Percentiles rank a stretch among this genome's conserved stretches.
Evolutionary conservation across 768 basidiomycete genomes (phyloP).

Genomic region (Rhizopogon salebrosus): DNA sequence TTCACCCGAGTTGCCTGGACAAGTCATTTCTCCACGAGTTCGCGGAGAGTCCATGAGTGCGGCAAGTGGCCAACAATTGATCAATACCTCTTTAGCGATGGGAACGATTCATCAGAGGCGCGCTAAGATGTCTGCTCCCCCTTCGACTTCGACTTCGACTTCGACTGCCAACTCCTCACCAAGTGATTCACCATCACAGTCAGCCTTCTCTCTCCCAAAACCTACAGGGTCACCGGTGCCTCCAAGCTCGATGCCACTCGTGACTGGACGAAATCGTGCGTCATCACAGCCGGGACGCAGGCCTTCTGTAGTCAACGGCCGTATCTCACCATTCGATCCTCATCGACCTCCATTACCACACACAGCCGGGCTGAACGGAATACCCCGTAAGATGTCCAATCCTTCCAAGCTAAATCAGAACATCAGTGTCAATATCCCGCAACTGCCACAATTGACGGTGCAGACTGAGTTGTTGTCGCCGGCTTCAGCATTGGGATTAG

Average conservation of each 20-base stretch:
- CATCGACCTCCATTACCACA: conserved; percentile 50
- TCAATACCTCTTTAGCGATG: conserved; percentile 54
- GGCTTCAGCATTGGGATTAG: conserved; percentile 30
- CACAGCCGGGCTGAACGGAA: conserved; percentile 31
- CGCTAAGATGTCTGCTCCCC: conserved; percentile 59
- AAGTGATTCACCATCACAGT: conserved; percentile 33
- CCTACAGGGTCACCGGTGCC: conserved; percentile 35
- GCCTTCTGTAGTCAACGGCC: conserved; percentile 51
- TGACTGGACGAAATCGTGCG: conserved; percentile 53
- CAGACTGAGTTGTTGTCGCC: conserved; percentile 48
- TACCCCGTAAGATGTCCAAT: conserved; percentile 54
- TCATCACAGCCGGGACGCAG: conserved; percentile 75
- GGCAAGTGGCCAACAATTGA: conserved; percentile 33
- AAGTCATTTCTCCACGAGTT: conserved; percentile 41
- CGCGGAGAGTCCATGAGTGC: conserved; percentile 49
- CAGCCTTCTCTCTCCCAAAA: conserved; percentile 28
- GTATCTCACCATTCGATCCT: conserved; percentile 45
- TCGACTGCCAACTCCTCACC: conserved; percentile 26
- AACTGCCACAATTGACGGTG: conserved; percentile 44
- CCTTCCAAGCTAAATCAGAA: conserved; percentile 54
- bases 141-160: conserved; percentile 25
- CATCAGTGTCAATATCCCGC: conserved; percentile 36
- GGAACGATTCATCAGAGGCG: conserved; percentile 70
- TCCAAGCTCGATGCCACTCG: conserved; percentile 30
- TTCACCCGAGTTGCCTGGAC: conserved; percentile 48